Percentiles rank a stretch among this genome's conserved stretches.
These are phyloP conservation scores for Leccinum longicurvipes DNA, from an alignment of 768 basidiomycete genomes.

Conservation along the genomic window DNA sequence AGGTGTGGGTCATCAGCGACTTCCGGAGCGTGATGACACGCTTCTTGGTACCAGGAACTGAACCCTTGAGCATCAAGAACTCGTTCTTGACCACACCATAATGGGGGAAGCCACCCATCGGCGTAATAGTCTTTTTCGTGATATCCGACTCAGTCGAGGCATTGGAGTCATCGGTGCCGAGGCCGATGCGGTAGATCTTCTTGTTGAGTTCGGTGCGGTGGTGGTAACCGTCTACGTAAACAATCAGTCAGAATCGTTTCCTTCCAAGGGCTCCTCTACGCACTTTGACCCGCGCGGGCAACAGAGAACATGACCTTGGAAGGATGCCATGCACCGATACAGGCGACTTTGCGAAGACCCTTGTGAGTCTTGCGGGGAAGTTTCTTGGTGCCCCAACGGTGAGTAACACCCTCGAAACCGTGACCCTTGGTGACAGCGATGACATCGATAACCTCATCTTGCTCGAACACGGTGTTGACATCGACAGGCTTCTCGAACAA, in stretches of 20 bases:
- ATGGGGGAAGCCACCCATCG: slow-evolving; percentile 98
- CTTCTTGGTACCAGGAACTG: slow-evolving; percentile 94
- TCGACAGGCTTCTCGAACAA: slow-evolving; percentile 97
- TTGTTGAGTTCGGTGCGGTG: slow-evolving; percentile 98
- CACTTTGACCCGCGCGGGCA: slow-evolving; percentile 99
- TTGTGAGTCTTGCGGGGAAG: slow-evolving; percentile 99
- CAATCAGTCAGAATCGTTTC: slow-evolving; percentile 3
- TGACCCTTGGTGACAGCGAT: slow-evolving; percentile 99
- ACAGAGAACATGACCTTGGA: slow-evolving; percentile 99
- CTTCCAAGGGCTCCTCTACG: slow-evolving; percentile 32
- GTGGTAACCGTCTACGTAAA: slow-evolving; percentile 78
- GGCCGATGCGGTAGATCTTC: slow-evolving; percentile 95
- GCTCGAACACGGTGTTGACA: slow-evolving; percentile 83
- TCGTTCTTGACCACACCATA: slow-evolving; percentile 99
- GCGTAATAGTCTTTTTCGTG: slow-evolving; percentile 91
- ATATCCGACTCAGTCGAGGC: slow-evolving; percentile 94
- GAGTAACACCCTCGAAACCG: slow-evolving; percentile 99
- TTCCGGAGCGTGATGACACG: slow-evolving; percentile 97
- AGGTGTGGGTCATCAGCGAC: slow-evolving; percentile 93
- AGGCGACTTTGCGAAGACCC: slow-evolving; percentile 99
- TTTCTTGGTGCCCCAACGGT: slow-evolving; percentile 99
- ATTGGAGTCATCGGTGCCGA: slow-evolving; percentile 71
- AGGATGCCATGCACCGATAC: slow-evolving; percentile 98
- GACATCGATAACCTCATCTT: slow-evolving; percentile 94
- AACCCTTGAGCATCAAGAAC: slow-evolving; percentile 96